These are phyloP conservation scores for Komagataea norvegica DNA, from an alignment of 1,139 yeast species.

Conservation along the genomic window DNA sequence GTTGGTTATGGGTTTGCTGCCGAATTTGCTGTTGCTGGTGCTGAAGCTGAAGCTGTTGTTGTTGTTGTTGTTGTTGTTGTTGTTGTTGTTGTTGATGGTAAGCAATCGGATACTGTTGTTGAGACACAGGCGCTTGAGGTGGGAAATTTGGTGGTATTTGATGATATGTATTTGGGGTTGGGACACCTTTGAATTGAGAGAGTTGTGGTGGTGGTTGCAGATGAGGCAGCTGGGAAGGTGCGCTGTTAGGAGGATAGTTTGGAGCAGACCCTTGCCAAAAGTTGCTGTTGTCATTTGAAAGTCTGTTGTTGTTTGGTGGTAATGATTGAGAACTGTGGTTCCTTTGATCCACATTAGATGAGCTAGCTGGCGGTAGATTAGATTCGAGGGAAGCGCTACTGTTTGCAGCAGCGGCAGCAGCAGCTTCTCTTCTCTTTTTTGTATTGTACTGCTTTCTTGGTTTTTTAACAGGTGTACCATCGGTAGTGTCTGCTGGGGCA, in stretches of 20 bases:
- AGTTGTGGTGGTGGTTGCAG: constrained; percentile 7
- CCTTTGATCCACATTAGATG: constrained; percentile 1
- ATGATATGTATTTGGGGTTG: background rate
- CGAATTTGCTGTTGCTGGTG: constrained; percentile 17
- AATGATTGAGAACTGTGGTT: constrained; percentile 3
- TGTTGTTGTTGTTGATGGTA: constrained; percentile 16
- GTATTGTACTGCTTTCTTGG: constrained; percentile 23
- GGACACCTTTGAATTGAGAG: constrained; percentile 3
- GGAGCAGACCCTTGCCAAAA: constrained; percentile 3
- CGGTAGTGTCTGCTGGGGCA: constrained; percentile 10
- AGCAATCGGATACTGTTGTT: constrained; percentile 15
- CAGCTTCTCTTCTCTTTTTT: constrained; percentile 25
- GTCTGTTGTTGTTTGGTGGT: constrained; percentile 1
- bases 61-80: constrained; percentile 18
- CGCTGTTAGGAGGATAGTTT: constrained; percentile 6
- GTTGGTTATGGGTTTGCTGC: constrained; percentile 19
- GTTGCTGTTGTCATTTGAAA: background rate
- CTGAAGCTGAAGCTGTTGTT: constrained; percentile 17
- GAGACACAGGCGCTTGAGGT: background rate
- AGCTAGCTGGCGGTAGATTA: background rate
- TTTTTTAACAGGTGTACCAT: constrained; percentile 30
- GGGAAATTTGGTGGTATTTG: constrained; percentile 1
- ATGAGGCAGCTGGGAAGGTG: constrained; percentile 8
- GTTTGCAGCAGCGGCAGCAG: constrained; percentile 22
- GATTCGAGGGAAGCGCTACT: constrained; percentile 7